Base-by-base conservation (phyloP, 352 stramenopile genomes). In the Phytopythium helicoides region DNA sequence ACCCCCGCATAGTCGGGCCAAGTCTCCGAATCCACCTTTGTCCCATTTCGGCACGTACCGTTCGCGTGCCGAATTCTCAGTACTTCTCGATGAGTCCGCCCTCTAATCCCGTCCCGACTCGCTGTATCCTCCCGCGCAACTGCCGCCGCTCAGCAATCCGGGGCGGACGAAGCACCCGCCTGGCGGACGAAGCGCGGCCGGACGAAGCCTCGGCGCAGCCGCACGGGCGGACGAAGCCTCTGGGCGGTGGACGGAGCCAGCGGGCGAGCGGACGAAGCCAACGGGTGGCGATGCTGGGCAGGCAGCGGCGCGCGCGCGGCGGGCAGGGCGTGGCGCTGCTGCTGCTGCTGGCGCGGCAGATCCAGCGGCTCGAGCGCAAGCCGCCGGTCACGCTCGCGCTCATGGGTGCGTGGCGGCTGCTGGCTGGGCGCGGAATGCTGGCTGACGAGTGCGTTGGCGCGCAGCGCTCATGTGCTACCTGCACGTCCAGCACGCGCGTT, bases 321-420 rank as follows among this genome's bases (percentile, higher is more conserved):
- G 54, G 37, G 14, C 23, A 47, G 33, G 40, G 59, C 21, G 51
- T 69, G n/a, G 68, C 71, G 28, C 58, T 69, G 35, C 46, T 66
- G 37, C 39, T 85, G 19, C 48, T 76, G 50, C 34, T 76, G 38
- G 47, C 81, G 57, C 60, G 70, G 15, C 64, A 80, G 3, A 58
- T 92, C 28, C 60, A 84, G 26, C 42, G 68, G 36, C 50, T 92
- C 52, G 77, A 90, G 21, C 56, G 66, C 36, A 92, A 92, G 62
- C 71, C 71, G n/a, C 71, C 73, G 3, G 64, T 80, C 37, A 84
- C 73, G 31, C 51, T 84, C 8, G 58, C 15, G 9, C 56, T 84
- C 14, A 68, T 84, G 33, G 73, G 73, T 84, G 11, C 37, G 37
- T n/a, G n/a, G n/a, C n/a, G n/a, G n/a, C n/a, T n/a, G n/a, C n/a